phyloP scores from a whole-genome alignment of 306 rosid species.

The Nissolia schottii region DNA sequence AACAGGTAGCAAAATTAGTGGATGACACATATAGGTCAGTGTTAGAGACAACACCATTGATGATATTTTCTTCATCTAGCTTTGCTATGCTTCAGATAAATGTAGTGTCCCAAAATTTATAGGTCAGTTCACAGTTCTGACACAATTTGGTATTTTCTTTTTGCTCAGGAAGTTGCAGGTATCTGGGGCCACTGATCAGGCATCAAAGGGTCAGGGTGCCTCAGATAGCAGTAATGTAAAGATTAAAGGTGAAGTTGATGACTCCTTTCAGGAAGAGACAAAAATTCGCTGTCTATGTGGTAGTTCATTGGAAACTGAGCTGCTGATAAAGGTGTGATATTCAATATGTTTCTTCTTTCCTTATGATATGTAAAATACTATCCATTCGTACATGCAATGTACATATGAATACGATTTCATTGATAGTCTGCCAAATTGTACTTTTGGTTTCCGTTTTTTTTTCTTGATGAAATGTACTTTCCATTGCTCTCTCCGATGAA shows the following conservation, averaged over 20 bases:
- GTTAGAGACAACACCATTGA: neutral
- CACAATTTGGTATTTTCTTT: neutral
- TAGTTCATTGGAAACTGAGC: constrained; percentile 63
- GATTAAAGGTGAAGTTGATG: constrained; percentile 69
- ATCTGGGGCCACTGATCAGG: constrained; percentile 75
- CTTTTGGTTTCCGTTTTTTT: neutral
- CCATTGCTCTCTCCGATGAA: neutral
- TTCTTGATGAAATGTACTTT: neutral
- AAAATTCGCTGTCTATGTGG: constrained; percentile 93
- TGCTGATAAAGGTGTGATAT: constrained; percentile 65
- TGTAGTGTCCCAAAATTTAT: neutral
- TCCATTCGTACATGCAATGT: neutral
- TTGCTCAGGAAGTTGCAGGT: constrained; percentile 73
- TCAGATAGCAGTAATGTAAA: constrained; percentile 74
- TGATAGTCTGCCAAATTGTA: neutral
- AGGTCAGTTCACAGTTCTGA: neutral
- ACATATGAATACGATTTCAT: neutral
- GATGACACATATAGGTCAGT: constrained; percentile 94
- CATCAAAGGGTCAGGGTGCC: constrained; percentile 76
- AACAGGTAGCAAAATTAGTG: constrained; percentile 83
- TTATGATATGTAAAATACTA: neutral
- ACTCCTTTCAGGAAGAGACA: constrained; percentile 50
- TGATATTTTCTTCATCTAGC: neutral
- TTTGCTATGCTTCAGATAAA: constrained; percentile 8
- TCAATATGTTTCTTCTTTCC: neutral